Conservation (phyloP, 148 eudicot species). For the Fagopyrum homotropicum region DNA sequence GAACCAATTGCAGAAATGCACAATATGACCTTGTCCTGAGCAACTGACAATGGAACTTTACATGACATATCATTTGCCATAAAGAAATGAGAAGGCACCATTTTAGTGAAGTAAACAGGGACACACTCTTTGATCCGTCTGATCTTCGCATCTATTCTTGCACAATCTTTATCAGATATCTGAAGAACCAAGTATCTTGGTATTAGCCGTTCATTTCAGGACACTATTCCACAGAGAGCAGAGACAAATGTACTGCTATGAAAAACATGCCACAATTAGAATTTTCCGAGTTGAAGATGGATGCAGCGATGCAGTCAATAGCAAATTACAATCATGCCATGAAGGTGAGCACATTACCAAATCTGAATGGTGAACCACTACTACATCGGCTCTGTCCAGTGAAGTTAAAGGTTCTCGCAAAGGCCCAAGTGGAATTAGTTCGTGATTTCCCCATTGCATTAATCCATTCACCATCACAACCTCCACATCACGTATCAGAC, state of each 20-base stretch:
- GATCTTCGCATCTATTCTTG: slow-evolving; percentile 31
- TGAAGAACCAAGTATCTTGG: slow-evolving; percentile 23
- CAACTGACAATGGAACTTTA: slow-evolving; percentile 39
- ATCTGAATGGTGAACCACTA: slow-evolving; percentile 87
- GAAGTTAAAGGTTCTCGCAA: slow-evolving; percentile 84
- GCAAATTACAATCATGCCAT: background rate
- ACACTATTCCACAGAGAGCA: background rate
- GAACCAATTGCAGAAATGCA: slow-evolving; percentile 87
- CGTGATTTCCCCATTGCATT: slow-evolving; percentile 78
- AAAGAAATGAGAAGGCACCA: slow-evolving; percentile 71
- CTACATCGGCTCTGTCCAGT: slow-evolving; percentile 63
- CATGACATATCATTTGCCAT: slow-evolving; percentile 27
- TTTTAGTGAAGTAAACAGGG: slow-evolving; percentile 57
- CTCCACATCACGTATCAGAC: slow-evolving; percentile 74
- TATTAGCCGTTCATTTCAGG: slow-evolving; percentile 12
- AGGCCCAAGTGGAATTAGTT: slow-evolving; percentile 76
- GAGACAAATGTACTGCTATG: slow-evolving; percentile 4
- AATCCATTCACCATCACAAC: slow-evolving; percentile 89
- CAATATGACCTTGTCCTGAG: slow-evolving; percentile 32
- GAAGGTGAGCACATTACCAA: slow-evolving; percentile 38
- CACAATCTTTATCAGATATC: slow-evolving; percentile 41
- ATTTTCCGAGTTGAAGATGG: background rate
- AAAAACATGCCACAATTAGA: background rate
- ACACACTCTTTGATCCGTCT: slow-evolving; percentile 37
- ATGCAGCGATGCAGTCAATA: background rate